Percentiles rank a stretch among this genome's conserved stretches.
Conservation (phyloP, 805 yeast genomes). For the Pichia cabralensis region DNA sequence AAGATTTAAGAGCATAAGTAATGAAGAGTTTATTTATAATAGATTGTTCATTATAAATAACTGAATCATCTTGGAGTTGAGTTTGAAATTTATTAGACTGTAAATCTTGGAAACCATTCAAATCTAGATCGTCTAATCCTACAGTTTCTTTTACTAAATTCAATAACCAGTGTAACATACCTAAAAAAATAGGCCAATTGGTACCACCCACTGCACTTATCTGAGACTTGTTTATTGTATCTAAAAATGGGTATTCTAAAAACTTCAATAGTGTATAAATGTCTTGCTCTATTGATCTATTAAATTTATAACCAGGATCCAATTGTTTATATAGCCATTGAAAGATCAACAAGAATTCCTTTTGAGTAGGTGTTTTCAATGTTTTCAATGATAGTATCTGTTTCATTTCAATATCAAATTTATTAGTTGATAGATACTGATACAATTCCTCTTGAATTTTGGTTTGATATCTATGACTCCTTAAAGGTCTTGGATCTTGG, state of each 20-base stretch:
- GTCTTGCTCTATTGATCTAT: constrained; percentile 63
- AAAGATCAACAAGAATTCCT: constrained; percentile 69
- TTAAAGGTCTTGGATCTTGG: constrained; percentile 65
- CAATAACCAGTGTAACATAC: constrained; percentile 76
- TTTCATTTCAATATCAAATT: constrained; percentile 67
- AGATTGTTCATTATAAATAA: constrained; percentile 19
- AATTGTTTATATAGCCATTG: constrained; percentile 68
- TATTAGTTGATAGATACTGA: constrained; percentile 50
- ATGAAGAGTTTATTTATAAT: constrained; percentile 23
- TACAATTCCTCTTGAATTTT: constrained; percentile 57
- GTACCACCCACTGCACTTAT: constrained; percentile 88
- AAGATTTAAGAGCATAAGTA: constrained; percentile 54
- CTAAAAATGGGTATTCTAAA: constrained; percentile 71
- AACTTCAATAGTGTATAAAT: constrained; percentile 56
- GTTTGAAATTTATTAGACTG: constrained; percentile 11
- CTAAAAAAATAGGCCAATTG: constrained; percentile 76
- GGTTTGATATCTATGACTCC: constrained; percentile 61
- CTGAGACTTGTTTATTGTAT: constrained; percentile 71
- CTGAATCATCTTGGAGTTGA: constrained; percentile 21
- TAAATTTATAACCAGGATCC: constrained; percentile 71
- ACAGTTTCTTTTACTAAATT: constrained; percentile 38
- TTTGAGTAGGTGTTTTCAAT: constrained; percentile 72
- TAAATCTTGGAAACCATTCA: constrained; percentile 15
- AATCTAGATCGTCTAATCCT: constrained; percentile 26
- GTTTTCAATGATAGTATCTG: constrained; percentile 58